Base-by-base conservation (phyloP, 306 rosid species). In the Abrus pulchellus region DNA sequence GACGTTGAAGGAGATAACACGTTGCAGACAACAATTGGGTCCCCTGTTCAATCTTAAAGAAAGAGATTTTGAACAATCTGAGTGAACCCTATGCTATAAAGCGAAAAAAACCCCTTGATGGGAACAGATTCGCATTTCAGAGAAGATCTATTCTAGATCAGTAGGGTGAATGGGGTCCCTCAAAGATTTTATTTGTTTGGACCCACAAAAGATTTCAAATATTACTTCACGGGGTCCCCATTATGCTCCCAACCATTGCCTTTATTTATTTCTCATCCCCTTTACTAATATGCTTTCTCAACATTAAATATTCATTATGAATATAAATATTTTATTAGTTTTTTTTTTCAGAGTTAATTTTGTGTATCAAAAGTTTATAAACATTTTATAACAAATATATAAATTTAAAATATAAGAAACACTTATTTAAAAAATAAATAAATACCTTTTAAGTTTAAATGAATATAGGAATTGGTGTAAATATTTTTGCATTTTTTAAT, bases 21-120 rank as follows among this genome's bases (percentile, higher is more conserved):
- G 87, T 88, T 90, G 90, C 85, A 83, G 86, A 85, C 88, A 85
- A 68, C 13, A 52, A 27, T 28, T 10, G 72, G 84, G 88, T 68
- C 91, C 86, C 79, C n/a, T 75, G 40, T 13, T 74, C 44, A 38
- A 87, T 80, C 75, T 85, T 70, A 41, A 68, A 47, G 85, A 83
- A 83, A 80, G 83, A 48, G 85, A 40, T 82, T 45, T 38, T 68
- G 74, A 50, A 44, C 61, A 65, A 70, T 73, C n/a, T 11, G 12
- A 11, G 44, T 20, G 56, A 30, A 4, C 41, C 76, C 74, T 4
- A 36, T 36, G 40, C 40, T 36, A 55, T 20, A 56, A 63, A 29
- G 68, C 20, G 0, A 36, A 57, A 45, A 44, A 74, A 74, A 74
- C 49, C 80, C 86, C 84, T 86, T 80, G 80, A 83, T 78, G 84